Percentiles rank a stretch among this genome's conserved stretches.
phyloP scores from a whole-genome alignment of 1,284 basidiomycete species.

The Cutaneotrichosporon sp. region DNA sequence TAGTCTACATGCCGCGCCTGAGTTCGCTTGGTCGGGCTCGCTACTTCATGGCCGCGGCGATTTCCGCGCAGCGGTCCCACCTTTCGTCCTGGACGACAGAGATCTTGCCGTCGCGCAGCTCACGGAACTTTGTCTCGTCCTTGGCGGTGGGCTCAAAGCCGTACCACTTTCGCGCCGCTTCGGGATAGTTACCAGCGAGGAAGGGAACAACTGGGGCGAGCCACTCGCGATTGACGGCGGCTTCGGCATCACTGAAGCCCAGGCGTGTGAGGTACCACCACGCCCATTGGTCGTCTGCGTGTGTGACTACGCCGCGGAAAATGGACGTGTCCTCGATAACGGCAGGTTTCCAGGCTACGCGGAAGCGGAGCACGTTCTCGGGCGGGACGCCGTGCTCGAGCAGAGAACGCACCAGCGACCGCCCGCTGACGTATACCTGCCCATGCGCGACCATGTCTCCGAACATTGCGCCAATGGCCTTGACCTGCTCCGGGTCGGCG shows the following conservation, averaged over 20 bases:
- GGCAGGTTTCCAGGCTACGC: slow-evolving; percentile 17
- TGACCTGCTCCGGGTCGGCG: not conserved
- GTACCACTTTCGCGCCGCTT: slow-evolving; percentile 22
- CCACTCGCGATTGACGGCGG: slow-evolving; percentile 12
- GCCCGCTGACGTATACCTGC: slow-evolving; percentile 22
- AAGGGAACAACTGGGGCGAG: slow-evolving; percentile 17
- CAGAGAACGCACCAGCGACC: slow-evolving; percentile 17
- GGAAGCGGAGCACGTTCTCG: slow-evolving; percentile 18
- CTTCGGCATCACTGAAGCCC: slow-evolving; percentile 16
- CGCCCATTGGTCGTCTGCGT: slow-evolving; percentile 23
- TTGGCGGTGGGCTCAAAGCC: not conserved
- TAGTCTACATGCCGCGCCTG: too few relatives aligned
- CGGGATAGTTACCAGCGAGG: slow-evolving; percentile 13
- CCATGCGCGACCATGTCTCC: slow-evolving; percentile 25
- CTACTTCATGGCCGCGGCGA: slow-evolving; percentile 7
- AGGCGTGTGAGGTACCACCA: slow-evolving; percentile 24
- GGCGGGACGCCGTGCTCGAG: slow-evolving; percentile 16
- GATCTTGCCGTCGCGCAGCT: slow-evolving; percentile 17
- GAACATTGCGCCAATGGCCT: slow-evolving; percentile 14
- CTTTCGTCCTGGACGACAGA: slow-evolving; percentile 20
- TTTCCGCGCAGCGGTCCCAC: slow-evolving; percentile 20
- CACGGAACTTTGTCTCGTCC: slow-evolving; percentile 11
- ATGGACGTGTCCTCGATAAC: not conserved
- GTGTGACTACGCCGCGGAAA: slow-evolving; percentile 13
- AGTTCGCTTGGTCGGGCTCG: too few relatives aligned